Evolutionary conservation across 257 asterid genomes (phyloP).

Genomic region (Ligustrum vulgare): DNA sequence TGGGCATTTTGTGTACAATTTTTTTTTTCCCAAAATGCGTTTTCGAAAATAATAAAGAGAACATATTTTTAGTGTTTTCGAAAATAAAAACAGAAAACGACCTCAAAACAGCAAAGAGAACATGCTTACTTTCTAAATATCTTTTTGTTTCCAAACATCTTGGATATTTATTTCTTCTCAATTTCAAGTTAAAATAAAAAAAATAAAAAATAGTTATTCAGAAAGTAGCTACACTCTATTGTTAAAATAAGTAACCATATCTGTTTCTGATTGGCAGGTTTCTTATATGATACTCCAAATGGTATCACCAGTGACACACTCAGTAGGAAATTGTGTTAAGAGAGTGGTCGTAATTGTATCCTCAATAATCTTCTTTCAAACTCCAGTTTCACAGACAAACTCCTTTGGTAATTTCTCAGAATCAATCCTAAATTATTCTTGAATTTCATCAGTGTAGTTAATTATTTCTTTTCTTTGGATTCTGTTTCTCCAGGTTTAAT

Average conservation of each 20-base stretch:
- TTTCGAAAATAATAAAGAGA: no score
- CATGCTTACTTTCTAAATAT: background rate
- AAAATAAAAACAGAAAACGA: no score
- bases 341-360: conserved; percentile 82
- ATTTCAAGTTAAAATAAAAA: no score
- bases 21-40: no score
- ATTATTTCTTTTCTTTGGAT: no score
- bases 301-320: conserved; percentile 89
- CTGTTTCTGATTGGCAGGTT: conserved; percentile 44
- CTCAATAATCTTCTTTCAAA: conserved; percentile 70
- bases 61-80: no score
- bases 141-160: no score
- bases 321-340: conserved; percentile 87
- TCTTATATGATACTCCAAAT: conserved; percentile 67
- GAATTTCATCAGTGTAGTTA: background rate
- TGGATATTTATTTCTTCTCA: no score
- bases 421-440: background rate
- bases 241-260: background rate
- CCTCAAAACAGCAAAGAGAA: no score
- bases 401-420: conserved; percentile 44
- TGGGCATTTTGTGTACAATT: no score
- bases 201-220: background rate
- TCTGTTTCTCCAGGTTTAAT: background rate
- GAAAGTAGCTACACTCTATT: background rate
- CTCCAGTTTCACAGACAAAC: conserved; percentile 55